Percentiles rank a stretch among this genome's conserved stretches.
These are phyloP conservation scores for Boletus patriciae DNA, from an alignment of 768 basidiomycete species.

Conservation along the genomic window DNA sequence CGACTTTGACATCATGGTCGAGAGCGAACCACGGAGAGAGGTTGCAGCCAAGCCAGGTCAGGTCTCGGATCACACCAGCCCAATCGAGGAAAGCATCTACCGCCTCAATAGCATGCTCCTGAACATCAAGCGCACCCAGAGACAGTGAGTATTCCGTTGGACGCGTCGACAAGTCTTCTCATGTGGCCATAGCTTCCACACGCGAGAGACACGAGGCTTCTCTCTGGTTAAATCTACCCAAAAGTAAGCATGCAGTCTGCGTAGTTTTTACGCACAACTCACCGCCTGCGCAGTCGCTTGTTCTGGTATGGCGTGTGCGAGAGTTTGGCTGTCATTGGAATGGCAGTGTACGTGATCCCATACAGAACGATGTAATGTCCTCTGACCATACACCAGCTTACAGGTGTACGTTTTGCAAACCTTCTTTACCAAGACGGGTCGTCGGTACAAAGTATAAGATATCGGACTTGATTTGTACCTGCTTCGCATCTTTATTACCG, in stretches of 20 bases:
- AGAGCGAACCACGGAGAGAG: slow-evolving; percentile 91
- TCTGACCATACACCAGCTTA: slow-evolving; percentile 45
- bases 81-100: slow-evolving; percentile 94
- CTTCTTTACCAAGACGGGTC: slow-evolving; percentile 94
- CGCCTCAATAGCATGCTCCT: slow-evolving; percentile 83
- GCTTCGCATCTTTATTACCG: slow-evolving; percentile 5
- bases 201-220: slow-evolving; percentile 91
- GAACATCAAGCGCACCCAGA: slow-evolving; percentile 90
- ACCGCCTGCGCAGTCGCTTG: slow-evolving; percentile 56
- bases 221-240: slow-evolving; percentile 88
- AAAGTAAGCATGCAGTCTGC: slow-evolving; percentile 47
- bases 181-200: slow-evolving; percentile 72
- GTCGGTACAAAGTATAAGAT: slow-evolving; percentile 80
- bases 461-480: slow-evolving; percentile 9
- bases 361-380: slow-evolving; percentile 1
- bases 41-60: slow-evolving; percentile 86
- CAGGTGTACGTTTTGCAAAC: slow-evolving; percentile 94
- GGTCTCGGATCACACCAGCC: slow-evolving; percentile 88
- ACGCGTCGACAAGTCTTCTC: neutral
- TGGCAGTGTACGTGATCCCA: slow-evolving; percentile 73
- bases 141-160: slow-evolving; percentile 61
- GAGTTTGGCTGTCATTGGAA: slow-evolving; percentile 71
- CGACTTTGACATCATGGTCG: slow-evolving; percentile 97
- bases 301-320: slow-evolving; percentile 94
- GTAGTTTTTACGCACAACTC: neutral